A percentile compares a stretch with the other conserved stretches of the same genome.
Evolutionary conservation across 202 grass and related monocot species (phyloP).

Genomic region (Panicum virgatum): DNA sequence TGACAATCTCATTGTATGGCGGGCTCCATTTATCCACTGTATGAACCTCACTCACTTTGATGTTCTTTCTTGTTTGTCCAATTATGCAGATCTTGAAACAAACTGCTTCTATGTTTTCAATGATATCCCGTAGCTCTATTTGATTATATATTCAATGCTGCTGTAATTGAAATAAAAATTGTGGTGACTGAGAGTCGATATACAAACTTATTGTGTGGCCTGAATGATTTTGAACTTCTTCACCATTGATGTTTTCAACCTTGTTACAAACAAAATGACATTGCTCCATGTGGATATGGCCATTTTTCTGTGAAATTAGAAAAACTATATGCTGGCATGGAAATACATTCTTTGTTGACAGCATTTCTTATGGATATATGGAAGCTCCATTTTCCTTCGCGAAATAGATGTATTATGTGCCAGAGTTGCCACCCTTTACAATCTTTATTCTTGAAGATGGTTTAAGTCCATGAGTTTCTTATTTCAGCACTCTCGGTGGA

Average conservation of each 20-base stretch:
- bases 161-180: not conserved
- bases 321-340: not conserved
- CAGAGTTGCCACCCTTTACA: not conserved
- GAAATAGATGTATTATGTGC: not conserved
- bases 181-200: not conserved
- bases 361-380: too few relatives aligned
- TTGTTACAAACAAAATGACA: not conserved
- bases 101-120: too few relatives aligned
- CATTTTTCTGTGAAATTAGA: too few relatives aligned
- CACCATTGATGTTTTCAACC: not conserved
- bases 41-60: constrained; percentile 26
- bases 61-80: not conserved
- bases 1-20: constrained; percentile 58
- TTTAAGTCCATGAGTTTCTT: constrained; percentile 28
- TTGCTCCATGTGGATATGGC: not conserved
- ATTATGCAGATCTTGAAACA: too few relatives aligned
- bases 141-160: not conserved
- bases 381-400: not conserved
- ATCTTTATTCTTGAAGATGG: not conserved
- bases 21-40: constrained; percentile 67
- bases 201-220: not conserved
- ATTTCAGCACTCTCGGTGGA: constrained; percentile 83
- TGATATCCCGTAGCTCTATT: too few relatives aligned
- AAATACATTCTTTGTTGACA: too few relatives aligned
- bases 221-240: not conserved